Evolutionary conservation across 2,329 filamentous ascomycete genomes (phyloP).

Genomic region (Pseudogymnoascus sp.): DNA sequence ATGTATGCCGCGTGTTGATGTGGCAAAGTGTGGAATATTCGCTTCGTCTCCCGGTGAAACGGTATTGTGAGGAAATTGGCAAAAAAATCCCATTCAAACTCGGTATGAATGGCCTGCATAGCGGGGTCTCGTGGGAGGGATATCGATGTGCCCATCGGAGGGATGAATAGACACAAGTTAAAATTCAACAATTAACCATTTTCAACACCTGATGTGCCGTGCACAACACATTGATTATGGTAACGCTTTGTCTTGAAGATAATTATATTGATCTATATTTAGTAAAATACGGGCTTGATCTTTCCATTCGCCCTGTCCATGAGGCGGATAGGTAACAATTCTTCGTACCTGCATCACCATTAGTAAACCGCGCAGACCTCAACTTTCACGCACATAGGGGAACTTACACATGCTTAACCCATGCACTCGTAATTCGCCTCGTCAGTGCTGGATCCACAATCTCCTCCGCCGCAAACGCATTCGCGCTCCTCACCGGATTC

Average conservation of each 20-base stretch:
- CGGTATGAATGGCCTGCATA: not conserved
- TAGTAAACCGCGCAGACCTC: constrained; percentile 33
- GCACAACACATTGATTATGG: not conserved
- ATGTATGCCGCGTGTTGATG: not conserved
- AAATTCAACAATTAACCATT: not conserved
- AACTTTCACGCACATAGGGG: constrained; percentile 32
- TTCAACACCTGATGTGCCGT: not conserved
- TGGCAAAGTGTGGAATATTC: not conserved
- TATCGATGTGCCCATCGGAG: not conserved
- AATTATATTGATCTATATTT: not conserved
- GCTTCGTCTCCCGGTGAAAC: not conserved
- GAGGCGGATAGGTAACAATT: constrained; percentile 21
- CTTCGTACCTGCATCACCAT: constrained; percentile 18
- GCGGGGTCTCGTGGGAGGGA: not conserved
- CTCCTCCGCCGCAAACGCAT: constrained; percentile 56
- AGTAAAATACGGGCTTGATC: constrained; percentile 35
- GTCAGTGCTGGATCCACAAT: constrained; percentile 57
- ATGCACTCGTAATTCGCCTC: constrained; percentile 45
- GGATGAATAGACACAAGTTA: not conserved
- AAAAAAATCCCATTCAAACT: not conserved
- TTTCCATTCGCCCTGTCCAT: constrained; percentile 33
- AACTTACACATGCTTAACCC: constrained; percentile 44
- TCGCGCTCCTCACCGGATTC: constrained; percentile 57
- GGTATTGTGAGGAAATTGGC: not conserved
- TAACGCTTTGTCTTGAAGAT: not conserved